Conservation (phyloP, 352 stramenopile genomes). For the Thalassiosira allenii region DNA sequence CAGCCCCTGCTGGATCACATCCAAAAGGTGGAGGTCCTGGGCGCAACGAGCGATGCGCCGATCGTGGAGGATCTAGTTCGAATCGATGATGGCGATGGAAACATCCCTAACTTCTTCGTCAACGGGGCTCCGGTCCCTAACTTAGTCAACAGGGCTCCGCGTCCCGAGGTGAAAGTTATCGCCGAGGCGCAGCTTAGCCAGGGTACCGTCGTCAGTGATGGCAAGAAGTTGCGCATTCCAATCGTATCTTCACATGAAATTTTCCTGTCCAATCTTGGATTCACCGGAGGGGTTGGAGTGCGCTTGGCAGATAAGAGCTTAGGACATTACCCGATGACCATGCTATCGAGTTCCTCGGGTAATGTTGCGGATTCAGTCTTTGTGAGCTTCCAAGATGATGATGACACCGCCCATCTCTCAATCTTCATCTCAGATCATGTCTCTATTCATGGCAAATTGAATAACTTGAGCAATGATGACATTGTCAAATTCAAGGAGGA, state of each 20-base stretch:
- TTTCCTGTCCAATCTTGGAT: constrained; percentile 5
- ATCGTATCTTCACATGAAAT: not conserved
- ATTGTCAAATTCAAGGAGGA: not conserved
- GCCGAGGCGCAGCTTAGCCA: not conserved
- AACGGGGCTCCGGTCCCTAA: no score
- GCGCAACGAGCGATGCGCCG: not conserved
- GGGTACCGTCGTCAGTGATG: not conserved
- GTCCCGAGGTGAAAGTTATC: not conserved
- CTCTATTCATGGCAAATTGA: not conserved
- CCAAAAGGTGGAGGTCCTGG: constrained; percentile 7
- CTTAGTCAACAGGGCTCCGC: no score
- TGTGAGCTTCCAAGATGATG: no score
- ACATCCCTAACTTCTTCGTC: no score
- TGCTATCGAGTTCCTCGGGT: not conserved
- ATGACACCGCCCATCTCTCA: constrained; percentile 6
- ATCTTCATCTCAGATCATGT: constrained; percentile 16
- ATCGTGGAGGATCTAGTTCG: not conserved
- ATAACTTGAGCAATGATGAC: constrained; percentile 8
- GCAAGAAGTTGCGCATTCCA: not conserved
- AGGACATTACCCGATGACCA: constrained; percentile 1
- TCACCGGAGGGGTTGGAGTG: not conserved
- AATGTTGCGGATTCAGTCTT: constrained; percentile 3
- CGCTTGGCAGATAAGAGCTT: not conserved
- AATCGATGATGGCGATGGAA: not conserved
- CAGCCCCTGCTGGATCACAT: constrained; percentile 9